phyloP scores from a whole-genome alignment of 352 stramenopile genomes.

The Globisporangium barbulae region DNA sequence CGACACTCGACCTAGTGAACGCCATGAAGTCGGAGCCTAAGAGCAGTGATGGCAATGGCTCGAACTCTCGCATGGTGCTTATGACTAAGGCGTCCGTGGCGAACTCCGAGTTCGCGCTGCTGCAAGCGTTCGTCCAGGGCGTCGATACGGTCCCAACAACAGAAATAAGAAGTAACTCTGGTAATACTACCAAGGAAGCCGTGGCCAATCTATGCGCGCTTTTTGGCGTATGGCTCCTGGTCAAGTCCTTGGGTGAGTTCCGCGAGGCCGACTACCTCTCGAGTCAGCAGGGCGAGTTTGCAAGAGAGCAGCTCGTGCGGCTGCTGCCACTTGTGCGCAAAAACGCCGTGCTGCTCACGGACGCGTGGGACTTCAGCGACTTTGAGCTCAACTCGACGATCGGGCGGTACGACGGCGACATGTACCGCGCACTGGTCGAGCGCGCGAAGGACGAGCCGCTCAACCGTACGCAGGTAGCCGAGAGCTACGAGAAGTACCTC shows the following conservation, averaged over 20 bases:
- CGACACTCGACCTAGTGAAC: conserved; percentile 16
- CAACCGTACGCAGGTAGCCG: conserved; percentile 51
- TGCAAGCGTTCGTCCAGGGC: conserved; percentile 24
- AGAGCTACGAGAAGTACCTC: conserved; percentile 55
- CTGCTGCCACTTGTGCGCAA: conserved; percentile 31
- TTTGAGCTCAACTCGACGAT: conserved; percentile 73
- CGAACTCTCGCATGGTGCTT: conserved; percentile 35
- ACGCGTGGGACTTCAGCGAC: conserved; percentile 43
- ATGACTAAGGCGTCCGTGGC: conserved; percentile 36
- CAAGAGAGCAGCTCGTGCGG: conserved; percentile 21
- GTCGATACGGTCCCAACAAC: conserved; percentile 21
- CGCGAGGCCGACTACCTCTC: conserved; percentile 42
- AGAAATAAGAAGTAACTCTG: conserved; percentile 4
- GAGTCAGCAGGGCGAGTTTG: conserved; percentile 22
- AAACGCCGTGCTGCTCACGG: conserved; percentile 37
- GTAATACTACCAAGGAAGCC: conserved; percentile 1
- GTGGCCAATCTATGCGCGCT: conserved; percentile 25
- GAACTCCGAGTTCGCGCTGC: conserved; percentile 29
- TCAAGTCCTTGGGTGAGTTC: conserved; percentile 35
- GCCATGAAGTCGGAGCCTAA: conserved; percentile 10
- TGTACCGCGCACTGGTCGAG: conserved; percentile 57
- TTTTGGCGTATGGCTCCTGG: conserved; percentile 30
- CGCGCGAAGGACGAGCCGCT: conserved; percentile 48
- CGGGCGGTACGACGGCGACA: conserved; percentile 65
- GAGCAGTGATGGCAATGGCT: conserved; percentile 12